These are phyloP conservation scores for Candida nitratophila DNA, from an alignment of 805 yeast genomes.

Conservation along the genomic window DNA sequence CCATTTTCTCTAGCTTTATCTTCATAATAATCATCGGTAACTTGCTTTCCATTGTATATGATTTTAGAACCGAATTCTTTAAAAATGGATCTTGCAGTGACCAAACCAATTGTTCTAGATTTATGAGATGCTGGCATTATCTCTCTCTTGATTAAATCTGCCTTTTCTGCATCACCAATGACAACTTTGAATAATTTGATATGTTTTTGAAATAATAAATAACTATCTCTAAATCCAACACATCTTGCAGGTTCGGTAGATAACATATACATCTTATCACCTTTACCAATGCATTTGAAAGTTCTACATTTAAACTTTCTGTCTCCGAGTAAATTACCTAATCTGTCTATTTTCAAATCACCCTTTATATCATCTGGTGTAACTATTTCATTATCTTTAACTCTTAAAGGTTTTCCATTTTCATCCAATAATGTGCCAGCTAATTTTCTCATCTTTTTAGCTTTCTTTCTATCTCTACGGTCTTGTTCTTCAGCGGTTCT, in stretches of 20 bases:
- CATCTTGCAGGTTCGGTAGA: constrained; percentile 95
- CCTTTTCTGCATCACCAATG: constrained; percentile 70
- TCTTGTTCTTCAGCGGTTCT: constrained; percentile 18
- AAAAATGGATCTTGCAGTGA: constrained; percentile 83
- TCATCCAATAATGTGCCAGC: constrained; percentile 43
- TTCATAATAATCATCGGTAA: constrained; percentile 86
- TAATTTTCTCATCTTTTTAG: constrained; percentile 23
- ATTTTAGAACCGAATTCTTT: constrained; percentile 89
- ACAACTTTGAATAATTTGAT: constrained; percentile 66
- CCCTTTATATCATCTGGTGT: constrained; percentile 76
- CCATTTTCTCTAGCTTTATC: constrained; percentile 48
- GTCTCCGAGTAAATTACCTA: constrained; percentile 65
- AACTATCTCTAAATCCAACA: constrained; percentile 90
- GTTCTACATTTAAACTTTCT: constrained; percentile 68
- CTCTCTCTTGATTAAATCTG: constrained; percentile 72
- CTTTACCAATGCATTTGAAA: constrained; percentile 58
- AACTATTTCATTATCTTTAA: constrained; percentile 71
- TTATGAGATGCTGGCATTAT: constrained; percentile 85
- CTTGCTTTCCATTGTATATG: constrained; percentile 70
- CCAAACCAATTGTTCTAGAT: constrained; percentile 82
- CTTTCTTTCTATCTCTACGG: constrained; percentile 35
- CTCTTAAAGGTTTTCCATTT: constrained; percentile 57
- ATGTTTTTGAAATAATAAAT: constrained; percentile 83
- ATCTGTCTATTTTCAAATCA: constrained; percentile 57
- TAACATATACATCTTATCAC: constrained; percentile 75